Evolutionary conservation across 176 grass and related monocot species (phyloP), one percentile per base, ranked within the genome.

Genomic region (Luzula sylvatica): DNA sequence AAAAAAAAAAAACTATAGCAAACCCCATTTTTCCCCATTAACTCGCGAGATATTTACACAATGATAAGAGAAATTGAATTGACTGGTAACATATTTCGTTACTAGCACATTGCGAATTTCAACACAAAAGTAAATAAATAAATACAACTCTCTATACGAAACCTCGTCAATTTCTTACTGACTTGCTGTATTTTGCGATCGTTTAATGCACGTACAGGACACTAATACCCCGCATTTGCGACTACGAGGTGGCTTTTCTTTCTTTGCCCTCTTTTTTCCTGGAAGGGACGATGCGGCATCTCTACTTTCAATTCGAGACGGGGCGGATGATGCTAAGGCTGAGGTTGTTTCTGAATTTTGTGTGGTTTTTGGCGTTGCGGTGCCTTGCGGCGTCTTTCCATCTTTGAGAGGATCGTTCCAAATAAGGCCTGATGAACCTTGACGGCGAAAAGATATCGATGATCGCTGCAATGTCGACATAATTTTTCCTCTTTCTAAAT

Each of bases 341-440:
- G 24, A 22, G 2, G 4, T 17, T 19, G 21, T 45, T 3, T 13
- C 20, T 16, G 25, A 45, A 21, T 12, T 4, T 8, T 15, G 8
- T 49, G 43, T 24, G 11, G 9, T 12, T 24, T 47, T 64, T 46
- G 19, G 23, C 27, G 42, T 9, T 26, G 22, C 58, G 3, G 24
- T 27, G 42, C 15, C 15, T 0, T 49, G 24, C 47, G 43, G 42
- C 1, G 16, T 32, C 47, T 39, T 25, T 18, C 15, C 23, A 30
- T 8, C 58, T 13, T n/a, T 28, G 42, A 53, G 23, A 8, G 59
- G 67, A 20, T 80, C 71, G 16, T 68, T 43, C 82, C 75, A 86
- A 53, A 72, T 86, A 66, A 51, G 75, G 0, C 82, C 82, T 41
- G 82, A 80, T 16, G 82, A 80, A 52, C 82, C 82, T 29, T 80